Base-by-base conservation (phyloP, 257 asterid genomes). In the Solanum neorickii region DNA sequence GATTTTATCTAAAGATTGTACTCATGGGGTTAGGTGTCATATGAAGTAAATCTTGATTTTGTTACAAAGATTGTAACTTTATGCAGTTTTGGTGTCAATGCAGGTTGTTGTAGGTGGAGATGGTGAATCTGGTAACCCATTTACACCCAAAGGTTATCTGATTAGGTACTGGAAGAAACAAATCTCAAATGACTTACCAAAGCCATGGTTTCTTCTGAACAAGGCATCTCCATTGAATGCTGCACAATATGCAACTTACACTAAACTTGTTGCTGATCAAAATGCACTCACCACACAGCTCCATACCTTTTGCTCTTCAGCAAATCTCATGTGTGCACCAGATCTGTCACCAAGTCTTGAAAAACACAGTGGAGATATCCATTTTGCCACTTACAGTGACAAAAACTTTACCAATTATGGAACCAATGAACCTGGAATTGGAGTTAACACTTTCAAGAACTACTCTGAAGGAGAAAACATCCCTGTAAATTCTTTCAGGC, bases 321-420 rank as follows among this genome's bases (percentile, higher is more conserved):
- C 89, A n/a, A 86, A 88, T 75, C 88, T 88, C n/a, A 78, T 88
- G 52, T 88, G 90, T 21, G 84, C 78, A 41, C 84, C 90, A 23
- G 90, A 88, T 72, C 68, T 86, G 39, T 70, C 35, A 46, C 89
- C 90, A 29, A 86, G 88, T 29, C 87, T 88, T 16, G 90, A 78
- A 37, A 88, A 88, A 11, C 90, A 88, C 86, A 25, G 23, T 12
- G 37, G 27, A 3, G 73, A 88, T 4, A 83, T 56, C 41, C 78
- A 75, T 13, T 88, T 88, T 85, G 46, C 88, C 3, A 12, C 83
- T 10, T 88, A 86, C 23, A 0, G 5, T 29, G 75, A 69, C 56
- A 72, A 82, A 87, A 96, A 95, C 86, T 96, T 96, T 92, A 93
- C 97, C 87, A 94, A 94, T 89, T 96, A 94, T 89, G 99, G 98